A percentile compares a stretch with the other conserved stretches of the same genome.
Conservation (phyloP, 306 rosid species). For the Fragaria ananassa region DNA sequence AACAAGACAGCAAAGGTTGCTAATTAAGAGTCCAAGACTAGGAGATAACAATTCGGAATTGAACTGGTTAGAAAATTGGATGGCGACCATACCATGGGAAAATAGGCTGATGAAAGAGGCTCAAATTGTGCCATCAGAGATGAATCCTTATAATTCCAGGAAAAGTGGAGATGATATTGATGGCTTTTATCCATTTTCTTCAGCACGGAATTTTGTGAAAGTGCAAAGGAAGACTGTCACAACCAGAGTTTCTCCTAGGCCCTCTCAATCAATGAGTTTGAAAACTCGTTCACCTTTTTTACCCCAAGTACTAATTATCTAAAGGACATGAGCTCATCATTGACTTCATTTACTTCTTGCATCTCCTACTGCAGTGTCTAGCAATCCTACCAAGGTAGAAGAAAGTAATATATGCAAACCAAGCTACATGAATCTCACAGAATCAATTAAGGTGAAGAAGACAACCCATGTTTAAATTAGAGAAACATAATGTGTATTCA, state of each 20-base stretch:
- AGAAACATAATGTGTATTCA: no score
- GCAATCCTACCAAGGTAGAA: conserved; percentile 26
- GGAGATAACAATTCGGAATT: conserved; percentile 39
- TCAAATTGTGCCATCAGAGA: conserved; percentile 33
- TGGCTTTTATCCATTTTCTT: conserved; percentile 31
- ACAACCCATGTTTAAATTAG: neutral
- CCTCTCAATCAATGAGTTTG: conserved; percentile 34
- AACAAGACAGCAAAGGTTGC: conserved; percentile 32
- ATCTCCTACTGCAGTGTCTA: conserved; percentile 36
- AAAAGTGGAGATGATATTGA: conserved; percentile 38
- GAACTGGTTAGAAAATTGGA: conserved; percentile 74
- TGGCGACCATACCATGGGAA: conserved; percentile 76
- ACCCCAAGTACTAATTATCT: conserved; percentile 54
- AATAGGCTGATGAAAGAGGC: conserved; percentile 47
- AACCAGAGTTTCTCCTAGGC: conserved; percentile 49
- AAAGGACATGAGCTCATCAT: conserved; percentile 50
- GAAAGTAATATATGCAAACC: conserved; percentile 35
- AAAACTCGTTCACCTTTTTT: conserved; percentile 58
- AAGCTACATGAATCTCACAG: conserved; percentile 64
- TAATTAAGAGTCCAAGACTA: conserved; percentile 38
- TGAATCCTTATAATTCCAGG: conserved; percentile 36
- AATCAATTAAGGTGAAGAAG: conserved; percentile 61
- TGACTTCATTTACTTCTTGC: conserved; percentile 46
- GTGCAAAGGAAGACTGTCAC: conserved; percentile 52
- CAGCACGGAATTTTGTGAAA: conserved; percentile 38